Evolutionary conservation across 2,329 filamentous ascomycete species (phyloP).

Genomic region (Trichoderma lentiforme): DNA sequence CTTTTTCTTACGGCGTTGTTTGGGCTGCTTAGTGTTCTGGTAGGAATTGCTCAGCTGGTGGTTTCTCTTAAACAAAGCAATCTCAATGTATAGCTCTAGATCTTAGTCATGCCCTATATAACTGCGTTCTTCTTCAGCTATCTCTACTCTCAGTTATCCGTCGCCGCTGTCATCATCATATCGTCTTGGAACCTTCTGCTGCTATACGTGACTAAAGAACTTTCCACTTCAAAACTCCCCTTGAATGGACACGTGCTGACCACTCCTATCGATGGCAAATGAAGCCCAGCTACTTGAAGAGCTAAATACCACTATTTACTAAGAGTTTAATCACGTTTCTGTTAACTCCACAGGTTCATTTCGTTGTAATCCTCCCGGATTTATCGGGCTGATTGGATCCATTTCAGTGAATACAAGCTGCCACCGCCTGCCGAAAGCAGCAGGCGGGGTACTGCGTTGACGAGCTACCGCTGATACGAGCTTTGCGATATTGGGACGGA

Average conservation of each 20-base stretch:
- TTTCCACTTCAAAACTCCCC: too few relatives aligned
- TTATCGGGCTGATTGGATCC: not conserved
- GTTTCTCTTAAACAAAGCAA: not conserved
- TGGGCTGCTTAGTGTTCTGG: not conserved
- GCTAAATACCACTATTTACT: accelerated
- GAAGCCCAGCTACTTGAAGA: not conserved
- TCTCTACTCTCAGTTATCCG: not conserved
- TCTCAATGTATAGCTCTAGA: not conserved
- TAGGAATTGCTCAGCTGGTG: not conserved
- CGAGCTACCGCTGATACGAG: not conserved
- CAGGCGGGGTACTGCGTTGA: slow-evolving; percentile 3
- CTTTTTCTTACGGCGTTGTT: not conserved
- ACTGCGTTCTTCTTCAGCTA: too few relatives aligned
- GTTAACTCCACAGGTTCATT: not conserved
- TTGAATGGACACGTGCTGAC: not conserved
- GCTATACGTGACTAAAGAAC: not conserved
- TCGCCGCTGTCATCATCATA: not conserved
- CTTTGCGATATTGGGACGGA: not conserved
- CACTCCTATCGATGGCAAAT: not conserved
- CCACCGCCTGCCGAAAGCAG: not conserved
- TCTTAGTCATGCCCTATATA: too few relatives aligned
- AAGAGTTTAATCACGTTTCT: not conserved
- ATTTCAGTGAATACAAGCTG: not conserved
- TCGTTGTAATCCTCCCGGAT: not conserved
- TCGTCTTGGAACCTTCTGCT: not conserved